These are phyloP conservation scores for Dichotomopilus funicola DNA, from an alignment of 2,329 filamentous ascomycete species.

Conservation along the genomic window DNA sequence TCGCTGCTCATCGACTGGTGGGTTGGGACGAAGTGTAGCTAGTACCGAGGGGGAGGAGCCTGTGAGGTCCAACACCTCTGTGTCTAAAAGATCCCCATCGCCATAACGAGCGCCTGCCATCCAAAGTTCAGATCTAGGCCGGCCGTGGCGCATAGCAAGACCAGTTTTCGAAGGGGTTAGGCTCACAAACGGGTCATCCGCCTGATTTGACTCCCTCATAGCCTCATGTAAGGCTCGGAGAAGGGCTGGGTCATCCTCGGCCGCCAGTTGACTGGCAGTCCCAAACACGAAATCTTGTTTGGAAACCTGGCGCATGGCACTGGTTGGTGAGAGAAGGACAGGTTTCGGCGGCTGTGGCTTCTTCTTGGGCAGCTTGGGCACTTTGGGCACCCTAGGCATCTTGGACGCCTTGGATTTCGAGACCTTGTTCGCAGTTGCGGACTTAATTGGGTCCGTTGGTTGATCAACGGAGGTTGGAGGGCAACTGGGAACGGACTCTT, in stretches of 20 bases:
- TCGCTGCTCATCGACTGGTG: neutral
- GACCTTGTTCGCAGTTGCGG: slow-evolving; percentile 21
- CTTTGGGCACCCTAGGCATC: neutral
- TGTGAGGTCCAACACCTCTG: slow-evolving; percentile 55
- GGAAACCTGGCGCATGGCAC: slow-evolving; percentile 59
- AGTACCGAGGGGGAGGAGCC: slow-evolving; percentile 33
- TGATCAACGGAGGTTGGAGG: slow-evolving; percentile 35
- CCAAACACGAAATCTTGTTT: slow-evolving; percentile 77
- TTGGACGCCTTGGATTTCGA: slow-evolving; percentile 10
- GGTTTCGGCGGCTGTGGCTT: slow-evolving; percentile 36
- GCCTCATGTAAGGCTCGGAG: slow-evolving; percentile 57
- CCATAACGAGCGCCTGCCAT: slow-evolving; percentile 60
- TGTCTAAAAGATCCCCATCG: slow-evolving; percentile 56
- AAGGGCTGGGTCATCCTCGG: slow-evolving; percentile 63
- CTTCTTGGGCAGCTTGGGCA: slow-evolving; percentile 28
- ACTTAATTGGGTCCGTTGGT: slow-evolving; percentile 26
- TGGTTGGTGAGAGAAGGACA: slow-evolving; percentile 59
- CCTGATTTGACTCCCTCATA: slow-evolving; percentile 51
- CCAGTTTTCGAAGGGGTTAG: slow-evolving; percentile 17
- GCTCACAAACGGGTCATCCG: slow-evolving; percentile 33
- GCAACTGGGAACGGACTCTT: slow-evolving; percentile 41
- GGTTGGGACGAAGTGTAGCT: slow-evolving; percentile 10
- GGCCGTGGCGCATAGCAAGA: slow-evolving; percentile 11
- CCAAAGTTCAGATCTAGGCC: slow-evolving; percentile 53
- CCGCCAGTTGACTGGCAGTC: slow-evolving; percentile 74